A percentile compares a stretch with the other conserved stretches of the same genome.
These are phyloP conservation scores for Dryadomyces quercus-mongolicae DNA, from an alignment of 2,329 filamentous ascomycete genomes.

Conservation along the genomic window DNA sequence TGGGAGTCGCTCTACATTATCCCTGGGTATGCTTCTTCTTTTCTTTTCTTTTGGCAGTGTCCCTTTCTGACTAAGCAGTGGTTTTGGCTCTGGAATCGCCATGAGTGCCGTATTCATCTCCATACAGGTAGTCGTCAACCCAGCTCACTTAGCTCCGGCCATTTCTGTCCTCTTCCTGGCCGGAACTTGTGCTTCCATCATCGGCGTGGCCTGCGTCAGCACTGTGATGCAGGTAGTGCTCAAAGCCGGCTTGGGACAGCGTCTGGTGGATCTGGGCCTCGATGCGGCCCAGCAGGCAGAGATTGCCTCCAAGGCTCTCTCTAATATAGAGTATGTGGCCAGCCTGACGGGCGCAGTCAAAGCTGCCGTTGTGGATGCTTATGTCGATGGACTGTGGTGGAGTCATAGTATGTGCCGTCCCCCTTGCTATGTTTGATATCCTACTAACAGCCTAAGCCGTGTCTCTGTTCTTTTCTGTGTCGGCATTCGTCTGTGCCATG, in stretches of 20 bases:
- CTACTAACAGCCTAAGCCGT: conserved; percentile 8
- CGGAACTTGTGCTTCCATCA: conserved; percentile 22
- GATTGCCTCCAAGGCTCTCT: conserved; percentile 8
- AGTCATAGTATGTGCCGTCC: conserved; percentile 9
- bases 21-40: conserved; percentile 24
- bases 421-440: no score
- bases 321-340: conserved; percentile 10
- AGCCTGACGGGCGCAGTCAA: conserved; percentile 8
- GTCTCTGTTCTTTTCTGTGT: conserved; percentile 9
- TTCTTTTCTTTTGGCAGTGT: background rate
- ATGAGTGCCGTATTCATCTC: conserved; percentile 29
- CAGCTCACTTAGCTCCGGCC: conserved; percentile 25
- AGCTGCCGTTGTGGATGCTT: conserved; percentile 9
- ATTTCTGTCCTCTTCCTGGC: conserved; percentile 28
- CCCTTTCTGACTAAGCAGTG: conserved; percentile 15
- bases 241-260: conserved; percentile 10
- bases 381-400: conserved; percentile 13
- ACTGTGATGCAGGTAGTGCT: conserved; percentile 20
- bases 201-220: conserved; percentile 26
- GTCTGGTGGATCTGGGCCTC: conserved; percentile 15
- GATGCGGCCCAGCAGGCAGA: conserved; percentile 10
- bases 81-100: conserved; percentile 28
- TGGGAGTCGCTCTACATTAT: conserved; percentile 47
- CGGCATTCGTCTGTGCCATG: conserved; percentile 5
- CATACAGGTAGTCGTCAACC: conserved; percentile 26